phyloP scores from a whole-genome alignment of 352 stramenopile species.

The Phytophthora vignae region DNA sequence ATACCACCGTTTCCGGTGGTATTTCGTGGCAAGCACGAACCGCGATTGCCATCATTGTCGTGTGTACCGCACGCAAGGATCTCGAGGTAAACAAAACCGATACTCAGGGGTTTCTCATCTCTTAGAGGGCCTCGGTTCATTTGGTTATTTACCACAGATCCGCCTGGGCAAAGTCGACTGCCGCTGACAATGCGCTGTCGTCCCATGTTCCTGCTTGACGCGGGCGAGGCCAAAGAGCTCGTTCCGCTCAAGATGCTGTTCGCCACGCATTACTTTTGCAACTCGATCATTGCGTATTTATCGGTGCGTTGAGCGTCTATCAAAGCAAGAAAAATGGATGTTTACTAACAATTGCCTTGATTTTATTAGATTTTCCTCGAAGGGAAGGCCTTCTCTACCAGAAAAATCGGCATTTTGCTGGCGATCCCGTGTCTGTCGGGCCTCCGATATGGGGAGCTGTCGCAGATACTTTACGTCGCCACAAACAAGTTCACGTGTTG shows the following conservation, averaged over 20 bases:
- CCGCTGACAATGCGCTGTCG: slow-evolving; percentile 26
- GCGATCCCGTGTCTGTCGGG: too few relatives aligned
- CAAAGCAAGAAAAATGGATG: too few relatives aligned
- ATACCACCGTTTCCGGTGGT: too few relatives aligned
- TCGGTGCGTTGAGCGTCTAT: slow-evolving; percentile 19
- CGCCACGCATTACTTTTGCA: slow-evolving; percentile 29
- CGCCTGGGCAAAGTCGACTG: too few relatives aligned
- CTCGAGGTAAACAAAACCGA: not conserved
- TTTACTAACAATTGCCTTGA: too few relatives aligned
- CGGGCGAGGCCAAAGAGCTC: slow-evolving; percentile 33
- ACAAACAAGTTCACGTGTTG: too few relatives aligned
- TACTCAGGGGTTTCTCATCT: not conserved
- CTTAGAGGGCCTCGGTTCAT: too few relatives aligned
- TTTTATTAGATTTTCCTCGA: too few relatives aligned
- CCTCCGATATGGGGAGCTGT: too few relatives aligned
- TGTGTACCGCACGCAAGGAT: slow-evolving; percentile 2
- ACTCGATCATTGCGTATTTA: slow-evolving; percentile 35
- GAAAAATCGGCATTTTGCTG: too few relatives aligned
- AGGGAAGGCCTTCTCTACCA: too few relatives aligned
- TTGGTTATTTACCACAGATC: not conserved
- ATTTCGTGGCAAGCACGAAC: not conserved
- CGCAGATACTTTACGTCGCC: too few relatives aligned
- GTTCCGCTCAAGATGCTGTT: slow-evolving; percentile 38
- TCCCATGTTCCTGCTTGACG: slow-evolving; percentile 31
- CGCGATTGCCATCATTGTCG: not conserved